These are phyloP conservation scores for Parietaria judaica DNA, from an alignment of 306 rosid species.

Conservation along the genomic window DNA sequence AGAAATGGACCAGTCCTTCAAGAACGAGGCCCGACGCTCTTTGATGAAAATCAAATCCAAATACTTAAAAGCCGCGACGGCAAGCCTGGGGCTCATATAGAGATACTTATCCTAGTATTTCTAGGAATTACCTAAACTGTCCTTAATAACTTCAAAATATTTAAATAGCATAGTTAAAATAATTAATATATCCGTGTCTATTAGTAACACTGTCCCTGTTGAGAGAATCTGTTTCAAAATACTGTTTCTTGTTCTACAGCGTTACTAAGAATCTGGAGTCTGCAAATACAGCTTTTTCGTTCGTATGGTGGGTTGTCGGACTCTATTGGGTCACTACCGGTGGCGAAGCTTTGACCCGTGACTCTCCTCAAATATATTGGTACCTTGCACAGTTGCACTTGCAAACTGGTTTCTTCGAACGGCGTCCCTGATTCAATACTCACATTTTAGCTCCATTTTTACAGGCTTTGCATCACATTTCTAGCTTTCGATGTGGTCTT, in stretches of 20 bases:
- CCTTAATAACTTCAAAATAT: too few relatives aligned
- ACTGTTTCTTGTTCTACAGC: conserved; percentile 30
- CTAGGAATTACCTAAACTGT: too few relatives aligned
- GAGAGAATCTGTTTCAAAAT: neutral
- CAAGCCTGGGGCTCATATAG: too few relatives aligned
- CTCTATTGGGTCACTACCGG: conserved; percentile 86
- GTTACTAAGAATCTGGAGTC: conserved; percentile 48
- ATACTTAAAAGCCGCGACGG: too few relatives aligned
- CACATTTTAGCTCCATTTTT: conserved; percentile 16
- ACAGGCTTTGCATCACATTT: conserved; percentile 83
- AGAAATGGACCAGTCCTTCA: too few relatives aligned
- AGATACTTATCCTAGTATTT: too few relatives aligned
- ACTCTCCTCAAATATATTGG: conserved; percentile 81
- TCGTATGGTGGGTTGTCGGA: conserved; percentile 81
- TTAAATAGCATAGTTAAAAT: too few relatives aligned
- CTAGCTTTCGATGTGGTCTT: conserved; percentile 67
- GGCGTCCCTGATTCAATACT: conserved; percentile 12
- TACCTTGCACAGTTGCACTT: conserved; percentile 26
- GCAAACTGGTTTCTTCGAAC: conserved; percentile 1
- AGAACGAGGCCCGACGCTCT: too few relatives aligned
- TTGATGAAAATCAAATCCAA: too few relatives aligned
- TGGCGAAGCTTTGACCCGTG: conserved; percentile 50
- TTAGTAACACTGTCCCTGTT: neutral
- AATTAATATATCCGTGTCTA: too few relatives aligned
- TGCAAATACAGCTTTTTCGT: conserved; percentile 61